Base-by-base conservation (phyloP, 2,329 filamentous ascomycete genomes). In the Colletotrichum camelliae region DNA sequence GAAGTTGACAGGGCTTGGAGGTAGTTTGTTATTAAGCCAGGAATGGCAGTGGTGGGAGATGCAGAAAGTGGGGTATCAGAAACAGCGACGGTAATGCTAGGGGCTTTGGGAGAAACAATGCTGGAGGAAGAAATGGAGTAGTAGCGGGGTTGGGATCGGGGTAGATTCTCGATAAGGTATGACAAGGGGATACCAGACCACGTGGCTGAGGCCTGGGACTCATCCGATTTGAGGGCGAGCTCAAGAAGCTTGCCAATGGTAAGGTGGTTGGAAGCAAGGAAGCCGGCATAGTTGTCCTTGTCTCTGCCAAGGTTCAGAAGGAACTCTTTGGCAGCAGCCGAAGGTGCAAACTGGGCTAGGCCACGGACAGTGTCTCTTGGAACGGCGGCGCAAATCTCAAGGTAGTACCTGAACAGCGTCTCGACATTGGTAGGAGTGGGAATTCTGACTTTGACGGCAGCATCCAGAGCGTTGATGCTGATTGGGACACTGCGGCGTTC, bases 81-180 rank as follows among this genome's bases (percentile, higher is more conserved):
- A 33, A 73, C 70, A 15, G 70, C 57, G 12, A 73, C 65, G 12
- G 70, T 69, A 15, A 73, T 73, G 57, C 65, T 73, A 10, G 70
- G 70, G 13, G 70, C 31, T 31, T 73, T 73, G 31, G 70, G 70
- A 33, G 70, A 73, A 39, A 73, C 70, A 15, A 86, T 83, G 16
- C 84, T 86, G 9, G 90, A 92, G 1, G 89, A 92, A 0, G 91
- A 92, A 74, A 93, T 92, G 8, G 89, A 91, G 81, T 93, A 93
- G 76, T 91, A 90, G 5, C 91, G 89, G 12, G 91, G 86, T 15
- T 90, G 88, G 86, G 93, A 90, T 0, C 87, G 86, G 1, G 90
- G 87, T 0, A 91, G 87, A 82, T 90, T 89, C 52, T 88, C 86
- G 18, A 93, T 86, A 81, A 90, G 90, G 35, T 88, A 86, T 2